phyloP scores from a whole-genome alignment of 1,284 basidiomycete genomes.

The Puccinia triticina region DNA sequence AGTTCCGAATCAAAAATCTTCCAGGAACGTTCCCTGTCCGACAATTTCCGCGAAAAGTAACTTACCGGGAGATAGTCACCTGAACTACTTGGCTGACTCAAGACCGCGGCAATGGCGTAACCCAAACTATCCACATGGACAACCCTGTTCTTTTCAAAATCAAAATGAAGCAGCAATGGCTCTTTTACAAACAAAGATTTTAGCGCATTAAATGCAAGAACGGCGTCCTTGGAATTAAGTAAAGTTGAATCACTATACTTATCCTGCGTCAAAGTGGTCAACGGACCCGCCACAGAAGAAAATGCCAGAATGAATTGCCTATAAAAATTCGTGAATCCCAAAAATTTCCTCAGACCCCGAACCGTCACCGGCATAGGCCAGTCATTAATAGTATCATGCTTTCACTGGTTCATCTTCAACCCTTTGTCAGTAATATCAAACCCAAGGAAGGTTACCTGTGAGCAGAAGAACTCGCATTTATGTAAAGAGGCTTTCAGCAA shows the following conservation, averaged over 20 bases:
- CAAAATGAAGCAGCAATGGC: not conserved
- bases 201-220: not conserved
- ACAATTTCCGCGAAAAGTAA: no score
- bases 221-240: not conserved
- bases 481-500: not conserved
- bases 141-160: not conserved
- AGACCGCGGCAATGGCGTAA: conserved; percentile 49
- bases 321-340: no score
- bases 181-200: not conserved
- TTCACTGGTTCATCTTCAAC: not conserved
- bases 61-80: not conserved
- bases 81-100: conserved; percentile 39
- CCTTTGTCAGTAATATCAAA: not conserved
- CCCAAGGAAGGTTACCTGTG: not conserved
- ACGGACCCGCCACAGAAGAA: conserved; percentile 6
- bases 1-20: no score
- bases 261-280: not conserved
- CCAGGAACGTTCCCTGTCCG: no score
- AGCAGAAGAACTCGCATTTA: conserved; percentile 1
- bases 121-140: conserved; percentile 43
- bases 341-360: not conserved
- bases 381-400: not conserved
- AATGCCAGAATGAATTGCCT: not conserved
- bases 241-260: not conserved
- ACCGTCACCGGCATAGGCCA: conserved; percentile 6